Evolutionary conservation across 2,329 filamentous ascomycete species (phyloP).

Genomic region (Pseudogymnoascus sp.): DNA sequence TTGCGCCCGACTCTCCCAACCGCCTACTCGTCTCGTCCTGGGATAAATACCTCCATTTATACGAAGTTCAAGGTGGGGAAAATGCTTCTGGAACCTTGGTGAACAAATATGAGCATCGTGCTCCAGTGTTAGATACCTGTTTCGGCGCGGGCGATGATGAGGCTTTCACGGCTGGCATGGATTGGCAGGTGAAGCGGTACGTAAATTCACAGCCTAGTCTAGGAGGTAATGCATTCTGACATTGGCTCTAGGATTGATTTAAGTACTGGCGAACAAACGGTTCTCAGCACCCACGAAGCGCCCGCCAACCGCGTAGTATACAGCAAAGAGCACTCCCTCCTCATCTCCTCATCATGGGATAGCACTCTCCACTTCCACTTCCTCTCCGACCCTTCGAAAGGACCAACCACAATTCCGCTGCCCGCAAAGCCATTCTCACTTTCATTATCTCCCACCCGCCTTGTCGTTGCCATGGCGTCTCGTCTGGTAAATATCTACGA

Average conservation of each 20-base stretch:
- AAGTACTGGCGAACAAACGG: slow-evolving; percentile 60
- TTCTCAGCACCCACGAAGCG: slow-evolving; percentile 69
- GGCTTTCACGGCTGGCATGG: slow-evolving; percentile 78
- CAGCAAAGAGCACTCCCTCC: slow-evolving; percentile 63
- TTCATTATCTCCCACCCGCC: slow-evolving; percentile 66
- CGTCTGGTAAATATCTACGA: slow-evolving; percentile 95
- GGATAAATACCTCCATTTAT: slow-evolving; percentile 87
- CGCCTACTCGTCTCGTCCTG: slow-evolving; percentile 87
- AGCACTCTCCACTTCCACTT: slow-evolving; percentile 80
- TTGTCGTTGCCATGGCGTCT: slow-evolving; percentile 92
- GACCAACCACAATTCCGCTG: slow-evolving; percentile 59
- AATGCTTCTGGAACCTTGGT: slow-evolving; percentile 53
- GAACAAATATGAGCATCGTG: slow-evolving; percentile 69
- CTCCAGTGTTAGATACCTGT: slow-evolving; percentile 84
- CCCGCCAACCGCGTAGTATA: slow-evolving; percentile 81
- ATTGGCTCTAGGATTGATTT: slow-evolving; percentile 53
- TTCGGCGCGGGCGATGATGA: slow-evolving; percentile 78
- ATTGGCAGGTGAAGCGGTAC: slow-evolving; percentile 75
- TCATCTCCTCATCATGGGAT: slow-evolving; percentile 93
- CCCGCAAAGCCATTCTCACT: slow-evolving; percentile 87
- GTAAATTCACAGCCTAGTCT: background rate
- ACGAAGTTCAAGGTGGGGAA: slow-evolving; percentile 58
- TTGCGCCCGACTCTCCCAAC: slow-evolving; percentile 67
- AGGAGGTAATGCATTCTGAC: background rate
- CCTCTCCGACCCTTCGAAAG: slow-evolving; percentile 41